phyloP scores from a whole-genome alignment of 441 rosid species.

The Pelargonium australe region DNA sequence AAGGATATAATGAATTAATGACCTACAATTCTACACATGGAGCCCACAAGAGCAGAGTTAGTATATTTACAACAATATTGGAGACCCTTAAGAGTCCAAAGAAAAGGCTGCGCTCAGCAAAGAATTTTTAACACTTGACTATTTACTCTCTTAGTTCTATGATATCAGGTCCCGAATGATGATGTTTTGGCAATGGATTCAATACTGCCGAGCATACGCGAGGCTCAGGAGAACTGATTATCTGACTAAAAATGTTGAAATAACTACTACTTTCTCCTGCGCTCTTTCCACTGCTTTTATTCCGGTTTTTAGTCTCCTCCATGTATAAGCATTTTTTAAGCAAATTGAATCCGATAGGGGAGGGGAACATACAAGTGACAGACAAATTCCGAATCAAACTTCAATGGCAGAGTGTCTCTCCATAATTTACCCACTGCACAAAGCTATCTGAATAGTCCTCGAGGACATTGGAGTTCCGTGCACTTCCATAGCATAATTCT shows the following conservation, averaged over 20 bases:
- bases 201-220: conserved; percentile 12
- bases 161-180: conserved; percentile 17
- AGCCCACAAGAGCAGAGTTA: conserved; percentile 27
- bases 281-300: conserved; percentile 6
- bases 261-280: not conserved
- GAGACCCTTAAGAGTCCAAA: conserved; percentile 21
- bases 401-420: conserved; percentile 78
- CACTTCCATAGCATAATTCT: conserved; percentile 30
- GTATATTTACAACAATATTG: conserved; percentile 40
- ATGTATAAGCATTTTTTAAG: conserved; percentile 15
- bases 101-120: conserved; percentile 35
- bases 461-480: conserved; percentile 28
- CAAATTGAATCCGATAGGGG: conserved; percentile 13
- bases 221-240: not conserved
- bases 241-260: too few relatives aligned
- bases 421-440: conserved; percentile 70
- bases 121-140: conserved; percentile 31
- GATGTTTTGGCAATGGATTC: conserved; percentile 21
- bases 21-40: conserved; percentile 34
- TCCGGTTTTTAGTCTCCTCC: not conserved
- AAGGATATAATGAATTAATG: conserved; percentile 39
- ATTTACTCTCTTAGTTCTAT: conserved; percentile 46
- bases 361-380: not conserved
- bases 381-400: conserved; percentile 10
- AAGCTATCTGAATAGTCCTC: conserved; percentile 77